Percentiles rank a stretch among this genome's conserved stretches.
Conservation (phyloP, 192 early-diverging fungal species). For the Fimicolochytrium jonesii region DNA sequence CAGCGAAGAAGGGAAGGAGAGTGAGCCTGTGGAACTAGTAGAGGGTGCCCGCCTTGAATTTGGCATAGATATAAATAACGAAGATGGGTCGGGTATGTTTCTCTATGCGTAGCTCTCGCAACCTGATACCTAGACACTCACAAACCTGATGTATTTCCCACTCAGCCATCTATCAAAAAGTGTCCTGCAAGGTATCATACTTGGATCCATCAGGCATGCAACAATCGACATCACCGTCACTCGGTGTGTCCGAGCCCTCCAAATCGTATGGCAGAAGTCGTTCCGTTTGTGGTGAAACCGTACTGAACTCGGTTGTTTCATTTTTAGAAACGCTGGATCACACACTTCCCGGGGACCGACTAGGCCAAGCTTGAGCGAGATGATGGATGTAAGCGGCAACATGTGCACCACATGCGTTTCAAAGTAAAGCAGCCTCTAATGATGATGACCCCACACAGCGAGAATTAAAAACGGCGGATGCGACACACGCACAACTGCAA, state of each 20-base stretch:
- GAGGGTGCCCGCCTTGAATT: constrained; percentile 67
- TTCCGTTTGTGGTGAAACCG: neutral
- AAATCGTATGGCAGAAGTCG: neutral
- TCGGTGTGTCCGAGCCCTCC: neutral
- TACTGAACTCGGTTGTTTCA: neutral
- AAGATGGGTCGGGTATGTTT: constrained; percentile 44
- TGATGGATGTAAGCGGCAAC: neutral
- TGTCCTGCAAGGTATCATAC: constrained; percentile 33
- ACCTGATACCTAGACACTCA: neutral
- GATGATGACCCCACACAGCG: no score
- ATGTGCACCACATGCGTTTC: neutral
- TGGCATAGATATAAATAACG: constrained; percentile 76
- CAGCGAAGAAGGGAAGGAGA: constrained; percentile 60
- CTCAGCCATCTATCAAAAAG: constrained; percentile 44
- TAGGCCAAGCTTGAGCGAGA: neutral
- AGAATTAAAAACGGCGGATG: constrained; percentile 5
- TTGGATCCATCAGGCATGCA: constrained; percentile 7
- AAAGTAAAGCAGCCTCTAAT: no score
- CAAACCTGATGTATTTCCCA: neutral
- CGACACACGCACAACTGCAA: neutral
- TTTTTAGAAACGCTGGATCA: constrained; percentile 2
- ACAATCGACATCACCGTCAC: constrained; percentile 7
- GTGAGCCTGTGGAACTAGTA: constrained; percentile 53
- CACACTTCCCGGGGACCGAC: neutral
- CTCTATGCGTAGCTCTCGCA: no score